Conservation (phyloP, 2,329 filamentous ascomycete species). For the Akanthomyces dipterigenus region DNA sequence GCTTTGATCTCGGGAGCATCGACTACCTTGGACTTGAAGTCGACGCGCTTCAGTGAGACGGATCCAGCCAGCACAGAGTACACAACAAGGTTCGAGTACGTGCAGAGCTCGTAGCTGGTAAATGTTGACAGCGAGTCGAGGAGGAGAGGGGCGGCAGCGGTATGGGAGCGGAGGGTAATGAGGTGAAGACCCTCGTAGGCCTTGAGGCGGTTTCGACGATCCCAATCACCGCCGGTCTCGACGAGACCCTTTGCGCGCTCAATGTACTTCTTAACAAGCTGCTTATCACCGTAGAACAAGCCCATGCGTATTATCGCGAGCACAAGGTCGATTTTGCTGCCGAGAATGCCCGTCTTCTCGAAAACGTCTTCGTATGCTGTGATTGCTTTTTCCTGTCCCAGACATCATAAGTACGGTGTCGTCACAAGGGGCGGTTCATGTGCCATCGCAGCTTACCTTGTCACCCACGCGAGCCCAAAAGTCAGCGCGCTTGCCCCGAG, state of each 20-base stretch:
- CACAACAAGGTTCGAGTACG: constrained; percentile 87
- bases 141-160: constrained; percentile 80
- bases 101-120: constrained; percentile 97
- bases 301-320: constrained; percentile 94
- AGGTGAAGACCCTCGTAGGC: constrained; percentile 94
- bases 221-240: constrained; percentile 95
- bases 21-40: constrained; percentile 98
- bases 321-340: constrained; percentile 94
- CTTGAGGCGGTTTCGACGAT: constrained; percentile 95
- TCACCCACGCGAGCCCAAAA: constrained; percentile 94
- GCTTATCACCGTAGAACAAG: constrained; percentile 91
- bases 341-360: constrained; percentile 94
- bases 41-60: constrained; percentile 88
- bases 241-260: constrained; percentile 85
- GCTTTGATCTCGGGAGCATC: constrained; percentile 98
- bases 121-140: constrained; percentile 97
- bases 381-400: constrained; percentile 78
- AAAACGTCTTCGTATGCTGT: constrained; percentile 87
- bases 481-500: constrained; percentile 89
- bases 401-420: constrained; percentile 16
- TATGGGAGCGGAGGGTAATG: constrained; percentile 87
- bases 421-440: too few species aligned
- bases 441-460: constrained; percentile 56
- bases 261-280: constrained; percentile 87
- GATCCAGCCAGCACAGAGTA: constrained; percentile 94